Conservation (phyloP, 1,284 basidiomycete species). For the Xerocomus cyaneibrunnescens region DNA sequence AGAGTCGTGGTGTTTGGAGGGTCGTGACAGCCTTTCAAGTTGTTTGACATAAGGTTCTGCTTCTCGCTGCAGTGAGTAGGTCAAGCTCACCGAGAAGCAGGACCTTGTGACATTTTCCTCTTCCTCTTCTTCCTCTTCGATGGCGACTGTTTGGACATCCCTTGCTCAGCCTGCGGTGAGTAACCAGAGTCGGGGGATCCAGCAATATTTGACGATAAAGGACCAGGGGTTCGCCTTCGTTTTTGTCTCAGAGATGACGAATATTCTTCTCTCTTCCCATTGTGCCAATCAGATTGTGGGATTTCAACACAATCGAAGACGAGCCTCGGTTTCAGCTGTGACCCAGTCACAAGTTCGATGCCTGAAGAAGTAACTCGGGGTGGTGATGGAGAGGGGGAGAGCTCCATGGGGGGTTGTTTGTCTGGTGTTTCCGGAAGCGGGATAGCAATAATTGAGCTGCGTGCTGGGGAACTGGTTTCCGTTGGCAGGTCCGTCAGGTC, state of each 20-base stretch:
- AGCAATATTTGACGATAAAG: background rate
- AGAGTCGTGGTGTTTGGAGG: constrained; percentile 1
- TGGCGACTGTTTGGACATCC: background rate
- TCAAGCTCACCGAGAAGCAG: constrained; percentile 35
- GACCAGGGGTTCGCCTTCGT: constrained; percentile 11
- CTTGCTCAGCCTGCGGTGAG: background rate
- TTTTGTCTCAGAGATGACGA: constrained; percentile 11
- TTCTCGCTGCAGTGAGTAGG: constrained; percentile 33
- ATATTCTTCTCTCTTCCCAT: background rate
- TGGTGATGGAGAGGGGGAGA: background rate
- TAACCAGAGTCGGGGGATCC: constrained; percentile 1
- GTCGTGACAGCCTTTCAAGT: constrained; percentile 24
- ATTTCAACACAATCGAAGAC: constrained; percentile 30
- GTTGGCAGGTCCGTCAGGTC: constrained; percentile 32
- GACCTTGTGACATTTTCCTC: constrained; percentile 23
- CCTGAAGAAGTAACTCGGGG: background rate
- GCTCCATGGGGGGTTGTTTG: background rate
- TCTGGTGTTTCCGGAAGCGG: background rate
- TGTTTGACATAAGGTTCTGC: constrained; percentile 26
- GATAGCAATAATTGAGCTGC: background rate
- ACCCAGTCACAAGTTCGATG: background rate
- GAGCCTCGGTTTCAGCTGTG: constrained; percentile 15
- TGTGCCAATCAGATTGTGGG: constrained; percentile 12
- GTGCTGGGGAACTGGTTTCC: constrained; percentile 19
- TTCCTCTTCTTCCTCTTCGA: constrained; percentile 27